Percentiles rank a stretch among this genome's conserved stretches.
phyloP scores from a whole-genome alignment of 257 asterid genomes.

The Lantana camara region DNA sequence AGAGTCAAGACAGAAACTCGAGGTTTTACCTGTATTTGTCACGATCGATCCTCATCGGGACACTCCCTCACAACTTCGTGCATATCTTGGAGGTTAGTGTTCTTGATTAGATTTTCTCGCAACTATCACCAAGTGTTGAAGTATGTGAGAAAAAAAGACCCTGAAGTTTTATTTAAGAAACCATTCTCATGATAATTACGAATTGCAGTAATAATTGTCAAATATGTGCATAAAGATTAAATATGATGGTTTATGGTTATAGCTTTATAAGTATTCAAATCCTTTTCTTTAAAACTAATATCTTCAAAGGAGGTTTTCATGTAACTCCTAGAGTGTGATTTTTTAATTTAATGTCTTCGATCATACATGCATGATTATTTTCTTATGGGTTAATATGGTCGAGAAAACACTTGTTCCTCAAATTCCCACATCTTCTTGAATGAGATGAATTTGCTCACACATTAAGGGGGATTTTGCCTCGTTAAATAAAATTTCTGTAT shows the following conservation, averaged over 20 bases:
- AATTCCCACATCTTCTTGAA: not conserved
- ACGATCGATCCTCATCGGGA: constrained; percentile 98
- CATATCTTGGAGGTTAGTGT: constrained; percentile 75
- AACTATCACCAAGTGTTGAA: constrained; percentile 9
- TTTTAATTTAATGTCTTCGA: too few species aligned
- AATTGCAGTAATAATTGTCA: not conserved
- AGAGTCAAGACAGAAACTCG: constrained; percentile 74
- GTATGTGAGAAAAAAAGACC: not conserved
- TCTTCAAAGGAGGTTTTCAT: not conserved
- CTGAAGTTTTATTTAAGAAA: not conserved
- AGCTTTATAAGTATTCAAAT: not conserved
- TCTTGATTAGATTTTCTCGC: constrained; percentile 17
- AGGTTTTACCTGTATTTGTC: constrained; percentile 85
- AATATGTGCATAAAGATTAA: not conserved
- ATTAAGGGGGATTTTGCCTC: not conserved
- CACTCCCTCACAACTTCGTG: constrained; percentile 80
- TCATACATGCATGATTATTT: not conserved
- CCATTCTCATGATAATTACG: not conserved
- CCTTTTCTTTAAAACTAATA: not conserved
- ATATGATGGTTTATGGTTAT: not conserved
- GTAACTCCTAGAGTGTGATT: not conserved
- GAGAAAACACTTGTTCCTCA: not conserved
- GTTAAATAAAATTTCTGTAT: not conserved
- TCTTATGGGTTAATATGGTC: not conserved
- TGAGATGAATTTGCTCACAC: not conserved